Evolutionary conservation across 805 yeast genomes (phyloP).

Genomic region (Nakazawaea laoshanensis): DNA sequence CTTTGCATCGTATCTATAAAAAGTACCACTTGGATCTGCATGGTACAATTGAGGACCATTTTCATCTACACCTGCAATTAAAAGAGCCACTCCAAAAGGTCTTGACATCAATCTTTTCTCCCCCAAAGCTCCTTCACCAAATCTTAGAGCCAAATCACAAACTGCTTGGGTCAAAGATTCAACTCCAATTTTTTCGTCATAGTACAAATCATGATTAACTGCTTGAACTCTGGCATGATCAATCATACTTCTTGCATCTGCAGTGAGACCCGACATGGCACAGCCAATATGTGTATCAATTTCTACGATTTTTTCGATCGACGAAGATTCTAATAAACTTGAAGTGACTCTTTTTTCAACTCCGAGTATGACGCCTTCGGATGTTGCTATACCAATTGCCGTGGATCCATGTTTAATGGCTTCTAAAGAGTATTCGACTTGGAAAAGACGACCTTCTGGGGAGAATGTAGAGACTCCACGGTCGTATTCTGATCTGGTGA

Average conservation of each 20-base stretch:
- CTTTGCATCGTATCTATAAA: conserved; percentile 94
- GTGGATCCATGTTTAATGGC: conserved; percentile 97
- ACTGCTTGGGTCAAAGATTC: conserved; percentile 94
- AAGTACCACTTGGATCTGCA: conserved; percentile 99
- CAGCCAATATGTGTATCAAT: conserved; percentile 92
- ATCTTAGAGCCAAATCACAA: conserved; percentile 92
- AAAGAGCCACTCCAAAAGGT: conserved; percentile 96
- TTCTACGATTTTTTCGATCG: conserved; percentile 94
- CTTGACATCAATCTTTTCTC: conserved; percentile 94
- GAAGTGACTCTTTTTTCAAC: conserved; percentile 97
- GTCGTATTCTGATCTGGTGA: conserved; percentile 99
- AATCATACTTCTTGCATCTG: conserved; percentile 97
- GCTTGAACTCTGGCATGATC: conserved; percentile 94
- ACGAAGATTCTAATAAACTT: conserved; percentile 78
- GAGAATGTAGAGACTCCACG: conserved; percentile 98
- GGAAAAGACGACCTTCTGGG: conserved; percentile 97
- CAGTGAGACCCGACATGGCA: conserved; percentile 98
- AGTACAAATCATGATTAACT: conserved; percentile 81
- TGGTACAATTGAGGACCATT: conserved; percentile 95
- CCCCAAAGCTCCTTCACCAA: conserved; percentile 96
- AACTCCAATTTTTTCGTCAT: conserved; percentile 86
- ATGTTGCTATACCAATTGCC: conserved; percentile 92
- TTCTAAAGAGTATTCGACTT: conserved; percentile 95
- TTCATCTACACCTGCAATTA: conserved; percentile 93
- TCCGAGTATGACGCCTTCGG: conserved; percentile 92